Evolutionary conservation across 495 filamentous ascomycete species (phyloP).

Genomic region (Aspergillus biplanus): DNA sequence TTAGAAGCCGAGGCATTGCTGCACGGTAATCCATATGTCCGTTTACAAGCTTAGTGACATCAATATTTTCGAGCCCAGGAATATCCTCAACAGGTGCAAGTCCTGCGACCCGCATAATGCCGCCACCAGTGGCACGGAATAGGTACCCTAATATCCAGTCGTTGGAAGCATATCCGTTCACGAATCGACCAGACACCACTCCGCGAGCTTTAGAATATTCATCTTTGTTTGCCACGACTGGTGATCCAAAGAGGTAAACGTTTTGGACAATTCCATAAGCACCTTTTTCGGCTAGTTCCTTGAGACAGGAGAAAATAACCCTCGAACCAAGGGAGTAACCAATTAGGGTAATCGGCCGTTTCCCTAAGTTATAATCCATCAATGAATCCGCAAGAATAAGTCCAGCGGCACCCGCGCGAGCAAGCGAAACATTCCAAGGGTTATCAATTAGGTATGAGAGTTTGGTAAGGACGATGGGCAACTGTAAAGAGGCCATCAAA

Average conservation of each 20-base stretch:
- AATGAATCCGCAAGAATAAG: constrained; percentile 95
- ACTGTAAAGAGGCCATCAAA: constrained; percentile 91
- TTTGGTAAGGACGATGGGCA: constrained; percentile 92
- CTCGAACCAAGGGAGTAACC: constrained; percentile 93
- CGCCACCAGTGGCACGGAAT: constrained; percentile 91
- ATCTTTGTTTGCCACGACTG: constrained; percentile 88
- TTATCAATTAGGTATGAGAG: constrained; percentile 98
- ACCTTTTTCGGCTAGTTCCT: constrained; percentile 83
- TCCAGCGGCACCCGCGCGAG: constrained; percentile 83
- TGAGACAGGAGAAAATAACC: constrained; percentile 90
- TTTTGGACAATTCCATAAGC: constrained; percentile 93
- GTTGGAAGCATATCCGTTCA: constrained; percentile 92
- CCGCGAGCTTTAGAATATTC: constrained; percentile 82
- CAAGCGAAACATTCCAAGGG: constrained; percentile 93
- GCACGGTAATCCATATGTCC: constrained; percentile 97
- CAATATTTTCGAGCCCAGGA: constrained; percentile 83
- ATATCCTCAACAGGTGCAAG: constrained; percentile 78
- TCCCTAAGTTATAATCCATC: constrained; percentile 88
- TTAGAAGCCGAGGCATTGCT: constrained; percentile 85
- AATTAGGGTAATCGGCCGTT: constrained; percentile 90
- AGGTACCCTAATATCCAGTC: constrained; percentile 99
- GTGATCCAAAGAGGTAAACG: constrained; percentile 91
- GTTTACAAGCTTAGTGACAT: constrained; percentile 82
- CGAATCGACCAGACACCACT: constrained; percentile 85
- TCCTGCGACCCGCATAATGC: constrained; percentile 90